Evolutionary conservation across 1,284 basidiomycete genomes (phyloP), one percentile per base, ranked within the genome.

Genomic region (Apiotrichum akiyoshidainum): DNA sequence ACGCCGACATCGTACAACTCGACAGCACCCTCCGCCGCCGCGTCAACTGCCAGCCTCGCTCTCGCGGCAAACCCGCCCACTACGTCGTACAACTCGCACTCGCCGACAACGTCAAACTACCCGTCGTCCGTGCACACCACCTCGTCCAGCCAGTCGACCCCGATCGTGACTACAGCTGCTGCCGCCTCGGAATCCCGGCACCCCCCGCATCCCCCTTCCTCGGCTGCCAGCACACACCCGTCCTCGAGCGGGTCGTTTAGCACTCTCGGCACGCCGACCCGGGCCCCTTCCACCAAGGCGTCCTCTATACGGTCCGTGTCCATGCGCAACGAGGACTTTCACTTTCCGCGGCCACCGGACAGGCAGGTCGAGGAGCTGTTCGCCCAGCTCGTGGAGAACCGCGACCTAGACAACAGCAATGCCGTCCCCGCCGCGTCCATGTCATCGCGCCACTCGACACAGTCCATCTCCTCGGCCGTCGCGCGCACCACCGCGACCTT

Each of bases 311-410:
- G 22, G 41, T 33, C 40, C 26, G 22, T 45, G 41, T 44, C 41
- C 9, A 55, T 39, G 35, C 58, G 22, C 50, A 51, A 51, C 17
- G 51, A 52, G n/a, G 86, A 87, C 46, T 92, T 91, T 68, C 64
- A 80, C 58, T 89, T 90, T 59, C 84, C 86, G 9, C 83, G 87
- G 11, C 92, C 92, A 13, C 83, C 81, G 13, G 85, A 89, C 63
- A 83, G 85, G 44, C 86, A 89, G 57, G 86, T 96, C 41, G 87
- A 92, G 71, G 78, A 77, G 2, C 77, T 92, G 56, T 95, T 94
- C 71, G 84, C 89, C 63, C 83, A 85, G 56, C 84, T 94, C 53
- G 83, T 85, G 64, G 82, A 83, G 51, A 86, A 83, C 53, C 83
- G 88, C 45, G 87, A 85, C 65, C 74, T 90, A 12, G 83, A 79